Evolutionary conservation across 108 stramenopile species (phyloP).

Genomic region (Stephanodiscus triporus): DNA sequence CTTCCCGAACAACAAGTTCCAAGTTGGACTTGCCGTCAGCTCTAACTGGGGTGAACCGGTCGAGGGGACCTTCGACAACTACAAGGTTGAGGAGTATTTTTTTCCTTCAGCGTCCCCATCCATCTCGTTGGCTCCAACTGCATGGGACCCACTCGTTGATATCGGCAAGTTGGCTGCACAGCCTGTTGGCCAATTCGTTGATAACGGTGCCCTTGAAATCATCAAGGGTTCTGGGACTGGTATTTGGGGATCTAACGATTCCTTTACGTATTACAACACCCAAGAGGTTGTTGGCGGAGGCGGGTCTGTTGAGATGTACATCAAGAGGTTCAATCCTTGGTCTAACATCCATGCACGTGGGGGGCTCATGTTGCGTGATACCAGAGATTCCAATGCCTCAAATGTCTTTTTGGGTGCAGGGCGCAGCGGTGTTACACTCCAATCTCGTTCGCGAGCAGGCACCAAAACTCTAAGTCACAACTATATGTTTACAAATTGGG

Average conservation of each 20-base stretch:
- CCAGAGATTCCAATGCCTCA: slow-evolving; percentile 7
- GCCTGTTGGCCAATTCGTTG: background rate
- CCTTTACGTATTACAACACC: slow-evolving; percentile 15
- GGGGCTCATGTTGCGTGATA: slow-evolving; percentile 36
- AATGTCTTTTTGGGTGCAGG: slow-evolving; percentile 26
- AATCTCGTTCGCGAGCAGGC: slow-evolving; percentile 9
- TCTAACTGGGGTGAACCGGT: slow-evolving; percentile 1
- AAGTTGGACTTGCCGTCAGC: slow-evolving; percentile 36
- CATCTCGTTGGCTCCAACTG: slow-evolving; percentile 22
- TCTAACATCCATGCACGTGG: slow-evolving; percentile 9
- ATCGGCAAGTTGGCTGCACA: slow-evolving; percentile 20
- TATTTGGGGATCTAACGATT: slow-evolving; percentile 33
- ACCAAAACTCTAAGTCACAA: slow-evolving; percentile 6
- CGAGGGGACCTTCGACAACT: slow-evolving; percentile 29
- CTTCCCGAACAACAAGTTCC: slow-evolving; percentile 33
- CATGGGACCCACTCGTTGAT: slow-evolving; percentile 17
- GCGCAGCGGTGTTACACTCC: slow-evolving; percentile 15
- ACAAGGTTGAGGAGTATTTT: slow-evolving; percentile 7
- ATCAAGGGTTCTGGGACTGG: slow-evolving; percentile 25
- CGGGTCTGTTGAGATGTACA: slow-evolving; percentile 8
- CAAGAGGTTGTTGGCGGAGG: background rate
- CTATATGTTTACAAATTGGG: background rate
- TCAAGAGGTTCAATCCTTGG: slow-evolving; percentile 10
- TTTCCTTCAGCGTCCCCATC: slow-evolving; percentile 20
- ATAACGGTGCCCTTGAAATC: background rate